These are phyloP conservation scores for Tuber calosporum DNA, from an alignment of 495 filamentous ascomycete genomes.

Conservation along the genomic window DNA sequence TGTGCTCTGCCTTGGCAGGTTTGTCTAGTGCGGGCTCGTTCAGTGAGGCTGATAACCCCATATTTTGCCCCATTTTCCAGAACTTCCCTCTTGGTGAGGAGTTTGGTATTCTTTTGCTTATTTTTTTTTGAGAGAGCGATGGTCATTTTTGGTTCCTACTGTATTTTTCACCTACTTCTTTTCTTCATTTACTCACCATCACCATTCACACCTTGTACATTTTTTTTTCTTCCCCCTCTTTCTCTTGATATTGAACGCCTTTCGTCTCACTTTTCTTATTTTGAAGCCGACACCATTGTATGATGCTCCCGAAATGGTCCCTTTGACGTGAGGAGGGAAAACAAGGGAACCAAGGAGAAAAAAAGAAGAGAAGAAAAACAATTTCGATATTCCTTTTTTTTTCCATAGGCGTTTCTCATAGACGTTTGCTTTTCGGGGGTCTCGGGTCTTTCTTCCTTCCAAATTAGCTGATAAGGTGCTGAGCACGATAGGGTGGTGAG, in stretches of 20 bases:
- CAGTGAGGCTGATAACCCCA: background rate
- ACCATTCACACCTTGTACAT: background rate
- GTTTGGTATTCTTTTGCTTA: background rate
- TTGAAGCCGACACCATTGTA: background rate
- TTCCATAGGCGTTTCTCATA: background rate
- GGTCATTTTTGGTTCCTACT: background rate
- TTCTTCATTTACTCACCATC: background rate
- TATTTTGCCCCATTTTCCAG: background rate
- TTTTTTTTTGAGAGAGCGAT: conserved; percentile 4
- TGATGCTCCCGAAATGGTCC: background rate
- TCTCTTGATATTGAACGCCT: background rate
- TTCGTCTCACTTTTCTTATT: background rate
- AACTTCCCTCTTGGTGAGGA: background rate
- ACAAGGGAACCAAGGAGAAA: background rate
- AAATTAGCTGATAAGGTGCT: background rate
- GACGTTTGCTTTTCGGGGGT: background rate
- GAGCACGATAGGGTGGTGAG: background rate
- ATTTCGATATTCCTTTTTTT: conserved; percentile 2
- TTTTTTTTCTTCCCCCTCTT: background rate
- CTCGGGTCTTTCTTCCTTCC: background rate
- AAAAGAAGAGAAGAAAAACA: background rate
- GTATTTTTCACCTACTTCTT: background rate
- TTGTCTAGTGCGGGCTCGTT: background rate
- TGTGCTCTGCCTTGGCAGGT: background rate
- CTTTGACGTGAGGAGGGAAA: background rate